Evolutionary conservation across 192 early-diverging fungal species (phyloP).

Genomic region (Kickxella alabastrina): DNA sequence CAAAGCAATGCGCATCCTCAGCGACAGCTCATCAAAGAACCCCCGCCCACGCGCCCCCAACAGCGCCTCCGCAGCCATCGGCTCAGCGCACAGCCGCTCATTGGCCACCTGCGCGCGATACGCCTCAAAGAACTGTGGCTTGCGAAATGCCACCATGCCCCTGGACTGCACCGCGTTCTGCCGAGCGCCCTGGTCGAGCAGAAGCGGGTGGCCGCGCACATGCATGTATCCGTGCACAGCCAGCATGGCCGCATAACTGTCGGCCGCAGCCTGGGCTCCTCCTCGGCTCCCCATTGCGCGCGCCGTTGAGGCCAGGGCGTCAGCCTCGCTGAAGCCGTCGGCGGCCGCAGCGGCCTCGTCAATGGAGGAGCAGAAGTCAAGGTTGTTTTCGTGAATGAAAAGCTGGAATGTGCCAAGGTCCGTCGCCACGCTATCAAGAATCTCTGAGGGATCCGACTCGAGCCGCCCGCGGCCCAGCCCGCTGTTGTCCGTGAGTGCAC

Average conservation of each 20-base stretch:
- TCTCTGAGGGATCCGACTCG: conserved; percentile 32
- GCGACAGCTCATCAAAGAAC: background rate
- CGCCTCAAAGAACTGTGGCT: conserved; percentile 35
- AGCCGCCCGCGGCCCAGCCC: conserved; percentile 13
- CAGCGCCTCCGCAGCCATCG: conserved; percentile 2
- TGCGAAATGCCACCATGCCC: conserved; percentile 22
- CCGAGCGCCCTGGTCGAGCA: no score
- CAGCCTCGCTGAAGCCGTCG: conserved; percentile 53
- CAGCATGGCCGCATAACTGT: conserved; percentile 20
- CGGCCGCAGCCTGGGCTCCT: conserved; percentile 1
- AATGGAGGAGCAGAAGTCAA: conserved; percentile 45
- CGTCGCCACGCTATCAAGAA: conserved; percentile 54
- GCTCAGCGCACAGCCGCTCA: conserved; percentile 7
- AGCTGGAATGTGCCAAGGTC: conserved; percentile 54
- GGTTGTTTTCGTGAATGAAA: conserved; percentile 60
- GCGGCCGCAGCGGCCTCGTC: conserved; percentile 52
- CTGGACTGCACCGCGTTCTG: background rate
- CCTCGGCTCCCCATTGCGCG: background rate
- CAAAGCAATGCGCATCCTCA: conserved; percentile 3
- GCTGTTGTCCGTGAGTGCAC: conserved; percentile 1
- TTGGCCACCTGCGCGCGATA: conserved; percentile 9
- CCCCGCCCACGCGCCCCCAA: conserved; percentile 13
- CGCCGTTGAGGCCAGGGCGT: conserved; percentile 13
- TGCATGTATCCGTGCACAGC: conserved; percentile 37
- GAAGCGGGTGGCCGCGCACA: conserved; percentile 14